Conservation (phyloP, 1,284 basidiomycete species). For the Uromyces viciae-fabae region DNA sequence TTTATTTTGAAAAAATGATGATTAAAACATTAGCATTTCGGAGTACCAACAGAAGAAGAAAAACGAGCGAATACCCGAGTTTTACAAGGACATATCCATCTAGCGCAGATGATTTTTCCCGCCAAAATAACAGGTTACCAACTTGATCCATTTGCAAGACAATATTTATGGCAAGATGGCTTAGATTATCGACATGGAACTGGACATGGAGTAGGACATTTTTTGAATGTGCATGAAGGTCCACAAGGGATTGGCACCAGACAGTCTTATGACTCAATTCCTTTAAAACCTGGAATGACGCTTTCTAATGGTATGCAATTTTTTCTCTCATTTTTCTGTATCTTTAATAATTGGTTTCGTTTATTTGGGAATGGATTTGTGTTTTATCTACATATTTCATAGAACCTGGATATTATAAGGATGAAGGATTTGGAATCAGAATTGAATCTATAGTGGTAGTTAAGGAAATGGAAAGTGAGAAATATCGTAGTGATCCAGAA, state of each 20-base stretch:
- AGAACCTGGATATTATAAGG: slow-evolving; percentile 87
- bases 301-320: slow-evolving; percentile 75
- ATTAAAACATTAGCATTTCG: slow-evolving; percentile 70
- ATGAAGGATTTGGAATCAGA: slow-evolving; percentile 85
- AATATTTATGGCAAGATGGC: slow-evolving; percentile 84
- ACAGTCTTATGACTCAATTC: slow-evolving; percentile 62
- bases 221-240: slow-evolving; percentile 89
- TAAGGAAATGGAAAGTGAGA: slow-evolving; percentile 57
- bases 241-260: slow-evolving; percentile 82
- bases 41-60: slow-evolving; percentile 74
- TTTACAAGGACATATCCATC: slow-evolving; percentile 88
- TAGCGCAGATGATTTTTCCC: slow-evolving; percentile 82
- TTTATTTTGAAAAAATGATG: slow-evolving; percentile 45
- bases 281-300: slow-evolving; percentile 78
- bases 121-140: slow-evolving; percentile 73
- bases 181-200: slow-evolving; percentile 73
- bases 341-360: neutral
- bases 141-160: slow-evolving; percentile 79
- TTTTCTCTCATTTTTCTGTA: neutral
- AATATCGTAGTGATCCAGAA: slow-evolving; percentile 52
- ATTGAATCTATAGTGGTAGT: slow-evolving; percentile 86
- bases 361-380: slow-evolving; percentile 52
- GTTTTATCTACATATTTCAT: slow-evolving; percentile 51
- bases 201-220: slow-evolving; percentile 90
- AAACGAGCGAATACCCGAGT: slow-evolving; percentile 87